Percentiles rank a stretch among this genome's conserved stretches.
Evolutionary conservation across 768 basidiomycete genomes (phyloP).

Genomic region (Boletus fagicola): DNA sequence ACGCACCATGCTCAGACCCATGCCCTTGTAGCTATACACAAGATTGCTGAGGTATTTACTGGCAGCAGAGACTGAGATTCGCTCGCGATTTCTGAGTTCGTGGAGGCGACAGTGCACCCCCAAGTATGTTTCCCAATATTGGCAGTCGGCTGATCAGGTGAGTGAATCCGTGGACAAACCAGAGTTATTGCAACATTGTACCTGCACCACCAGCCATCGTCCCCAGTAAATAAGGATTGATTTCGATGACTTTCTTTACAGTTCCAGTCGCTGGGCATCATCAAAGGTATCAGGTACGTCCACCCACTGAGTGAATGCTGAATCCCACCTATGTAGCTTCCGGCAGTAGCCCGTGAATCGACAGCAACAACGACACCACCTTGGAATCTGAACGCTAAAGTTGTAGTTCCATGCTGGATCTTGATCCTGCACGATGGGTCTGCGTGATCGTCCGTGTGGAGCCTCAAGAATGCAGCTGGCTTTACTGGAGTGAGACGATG

Average conservation of each 20-base stretch:
- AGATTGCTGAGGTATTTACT: conserved; percentile 97
- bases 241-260: conserved; percentile 99
- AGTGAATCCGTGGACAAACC: conserved; percentile 3
- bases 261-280: conserved; percentile 78
- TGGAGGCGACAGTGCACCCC: conserved; percentile 97
- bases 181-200: conserved; percentile 34
- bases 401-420: conserved; percentile 98
- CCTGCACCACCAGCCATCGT: conserved; percentile 99
- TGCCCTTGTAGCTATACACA: conserved; percentile 97
- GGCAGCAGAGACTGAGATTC: conserved; percentile 98
- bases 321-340: conserved; percentile 87
- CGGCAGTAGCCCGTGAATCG: conserved; percentile 97
- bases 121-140: conserved; percentile 99
- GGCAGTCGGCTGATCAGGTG: conserved; percentile 72
- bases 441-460: conserved; percentile 94
- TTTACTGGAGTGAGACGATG: conserved; percentile 34
- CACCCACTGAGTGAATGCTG: neutral
- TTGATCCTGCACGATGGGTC: conserved; percentile 95
- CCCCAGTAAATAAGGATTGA: conserved; percentile 97
- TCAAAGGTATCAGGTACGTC: neutral
- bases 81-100: conserved; percentile 93
- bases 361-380: conserved; percentile 99
- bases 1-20: conserved; percentile 98
- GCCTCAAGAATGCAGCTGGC: conserved; percentile 87
- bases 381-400: conserved; percentile 92